Evolutionary conservation across 345 rosid genomes (phyloP).

Genomic region (Clarkia xantiana): DNA sequence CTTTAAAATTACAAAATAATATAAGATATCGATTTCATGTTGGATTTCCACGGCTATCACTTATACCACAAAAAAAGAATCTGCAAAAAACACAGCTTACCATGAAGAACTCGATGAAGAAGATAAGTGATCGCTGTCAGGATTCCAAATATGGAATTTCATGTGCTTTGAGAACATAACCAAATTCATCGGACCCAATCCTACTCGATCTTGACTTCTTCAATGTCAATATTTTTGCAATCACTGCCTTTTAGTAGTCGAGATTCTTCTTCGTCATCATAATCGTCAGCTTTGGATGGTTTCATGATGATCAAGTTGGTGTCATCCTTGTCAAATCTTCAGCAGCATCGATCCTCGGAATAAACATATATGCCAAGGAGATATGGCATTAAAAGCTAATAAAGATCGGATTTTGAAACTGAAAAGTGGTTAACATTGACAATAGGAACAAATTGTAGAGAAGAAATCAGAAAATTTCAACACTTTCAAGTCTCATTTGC

Average conservation of each 20-base stretch:
- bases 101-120: too few species aligned
- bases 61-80: too few species aligned
- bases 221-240: conserved; percentile 29
- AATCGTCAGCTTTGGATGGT: conserved; percentile 31
- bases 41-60: too few species aligned
- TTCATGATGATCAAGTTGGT: conserved; percentile 49
- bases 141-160: too few species aligned
- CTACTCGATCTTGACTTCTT: conserved; percentile 73
- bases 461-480: too few species aligned
- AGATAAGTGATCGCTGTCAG: too few species aligned
- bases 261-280: conserved; percentile 22
- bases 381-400: neutral
- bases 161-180: conserved; percentile 16
- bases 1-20: too few species aligned
- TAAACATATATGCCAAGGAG: conserved; percentile 45
- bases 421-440: neutral
- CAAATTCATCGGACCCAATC: neutral
- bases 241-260: conserved; percentile 31
- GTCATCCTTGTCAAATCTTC: conserved; percentile 64
- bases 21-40: too few species aligned
- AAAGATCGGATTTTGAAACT: neutral
- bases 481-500: too few species aligned
- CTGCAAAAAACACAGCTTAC: too few species aligned
- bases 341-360: conserved; percentile 36
- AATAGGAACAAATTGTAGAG: neutral